Evolutionary conservation across 805 yeast genomes (phyloP).

Genomic region (Spathaspora arborariae): DNA sequence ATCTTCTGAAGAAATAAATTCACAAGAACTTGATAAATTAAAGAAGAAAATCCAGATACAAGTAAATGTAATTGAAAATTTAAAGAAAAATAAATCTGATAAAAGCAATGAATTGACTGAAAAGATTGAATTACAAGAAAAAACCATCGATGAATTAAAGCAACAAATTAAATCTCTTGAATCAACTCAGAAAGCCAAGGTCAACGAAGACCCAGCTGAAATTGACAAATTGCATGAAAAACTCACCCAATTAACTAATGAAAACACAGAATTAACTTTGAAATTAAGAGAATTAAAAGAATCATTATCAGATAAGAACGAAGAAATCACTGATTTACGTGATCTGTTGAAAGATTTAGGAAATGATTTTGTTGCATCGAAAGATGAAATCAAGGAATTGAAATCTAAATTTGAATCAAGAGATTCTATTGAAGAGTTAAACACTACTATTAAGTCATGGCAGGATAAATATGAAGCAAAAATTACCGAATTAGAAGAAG

Average conservation of each 20-base stretch:
- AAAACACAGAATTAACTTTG: conserved; percentile 16
- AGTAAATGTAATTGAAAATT: background rate
- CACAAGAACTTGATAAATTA: background rate
- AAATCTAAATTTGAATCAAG: background rate
- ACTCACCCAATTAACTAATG: conserved; percentile 6
- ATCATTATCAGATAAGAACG: conserved; percentile 40
- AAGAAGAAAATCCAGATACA: background rate
- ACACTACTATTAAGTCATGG: background rate
- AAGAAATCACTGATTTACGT: conserved; percentile 65
- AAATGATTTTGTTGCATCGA: conserved; percentile 69
- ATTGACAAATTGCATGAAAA: too few relatives aligned
- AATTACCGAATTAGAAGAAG: conserved; percentile 1
- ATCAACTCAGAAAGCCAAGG: background rate
- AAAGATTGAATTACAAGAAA: background rate
- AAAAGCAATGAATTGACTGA: conserved; percentile 1
- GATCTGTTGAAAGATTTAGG: conserved; percentile 80
- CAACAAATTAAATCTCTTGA: conserved; percentile 1
- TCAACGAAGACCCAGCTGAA: background rate
- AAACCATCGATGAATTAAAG: background rate
- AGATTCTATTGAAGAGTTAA: background rate
- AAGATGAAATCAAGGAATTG: conserved; percentile 48
- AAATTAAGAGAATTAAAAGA: conserved; percentile 16
- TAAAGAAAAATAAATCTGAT: background rate
- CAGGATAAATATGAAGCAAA: conserved; percentile 2
- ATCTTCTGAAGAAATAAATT: background rate